A percentile compares a stretch with the other conserved stretches of the same genome.
phyloP scores from a whole-genome alignment of 805 yeast genomes.

The Yamadazyma scolyti region DNA sequence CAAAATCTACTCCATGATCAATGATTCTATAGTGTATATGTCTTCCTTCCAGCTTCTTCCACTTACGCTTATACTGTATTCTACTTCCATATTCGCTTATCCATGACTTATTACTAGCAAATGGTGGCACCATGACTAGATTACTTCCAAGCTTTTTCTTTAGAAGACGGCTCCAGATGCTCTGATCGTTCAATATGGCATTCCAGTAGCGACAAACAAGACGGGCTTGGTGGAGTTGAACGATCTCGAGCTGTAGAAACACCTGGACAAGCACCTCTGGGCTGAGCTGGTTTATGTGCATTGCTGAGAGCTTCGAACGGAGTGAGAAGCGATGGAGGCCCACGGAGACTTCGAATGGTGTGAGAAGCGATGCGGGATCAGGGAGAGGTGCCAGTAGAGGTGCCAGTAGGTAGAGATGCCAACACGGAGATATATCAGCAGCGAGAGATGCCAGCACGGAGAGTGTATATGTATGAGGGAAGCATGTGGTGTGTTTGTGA shows the following conservation, averaged over 20 bases:
- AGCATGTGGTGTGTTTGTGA: no score
- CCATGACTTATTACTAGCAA: conserved; percentile 45
- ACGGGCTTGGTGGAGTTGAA: conserved; percentile 36
- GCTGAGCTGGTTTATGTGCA: conserved; percentile 38
- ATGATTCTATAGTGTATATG: no score
- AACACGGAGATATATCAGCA: no score
- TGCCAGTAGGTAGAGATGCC: no score
- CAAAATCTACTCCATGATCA: no score
- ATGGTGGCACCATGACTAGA: conserved; percentile 38
- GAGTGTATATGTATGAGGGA: no score
- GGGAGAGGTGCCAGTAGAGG: no score
- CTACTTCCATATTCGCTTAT: conserved; percentile 44
- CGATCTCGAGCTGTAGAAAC: conserved; percentile 44
- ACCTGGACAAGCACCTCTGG: conserved; percentile 43
- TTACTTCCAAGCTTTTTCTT: conserved; percentile 33
- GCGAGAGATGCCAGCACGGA: no score
- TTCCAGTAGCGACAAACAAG: conserved; percentile 50
- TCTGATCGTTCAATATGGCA: conserved; percentile 38
- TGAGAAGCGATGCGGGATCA: no score
- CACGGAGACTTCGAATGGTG: no score
- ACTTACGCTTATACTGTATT: conserved; percentile 26
- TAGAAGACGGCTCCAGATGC: conserved; percentile 48
- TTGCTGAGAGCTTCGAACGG: no score
- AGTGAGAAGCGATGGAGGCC: no score
- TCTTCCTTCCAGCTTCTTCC: conserved; percentile 34